Conservation (phyloP, 2,329 filamentous ascomycete species). For the Fonsecaea multimorphosa region DNA sequence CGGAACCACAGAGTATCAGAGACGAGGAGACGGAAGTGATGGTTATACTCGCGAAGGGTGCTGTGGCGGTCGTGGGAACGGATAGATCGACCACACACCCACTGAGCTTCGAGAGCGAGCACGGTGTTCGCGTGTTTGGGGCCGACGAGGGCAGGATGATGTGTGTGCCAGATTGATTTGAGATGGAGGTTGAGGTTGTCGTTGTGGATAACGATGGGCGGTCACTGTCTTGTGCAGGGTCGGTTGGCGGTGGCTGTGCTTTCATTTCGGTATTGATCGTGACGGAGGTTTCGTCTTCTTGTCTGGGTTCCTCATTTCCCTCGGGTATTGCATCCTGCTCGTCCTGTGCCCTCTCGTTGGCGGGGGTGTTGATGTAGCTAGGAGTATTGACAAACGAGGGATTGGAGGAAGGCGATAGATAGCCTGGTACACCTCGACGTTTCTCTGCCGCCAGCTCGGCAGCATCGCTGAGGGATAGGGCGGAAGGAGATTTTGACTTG, state of each 20-base stretch:
- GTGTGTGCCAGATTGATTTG: conserved; percentile 70
- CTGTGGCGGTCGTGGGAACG: conserved; percentile 53
- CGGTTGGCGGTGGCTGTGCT: conserved; percentile 29
- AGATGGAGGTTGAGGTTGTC: conserved; percentile 66
- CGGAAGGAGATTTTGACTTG: conserved; percentile 65
- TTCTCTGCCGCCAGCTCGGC: conserved; percentile 60
- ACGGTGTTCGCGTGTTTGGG: conserved; percentile 73
- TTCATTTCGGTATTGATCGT: conserved; percentile 7
- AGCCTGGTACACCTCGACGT: conserved; percentile 52
- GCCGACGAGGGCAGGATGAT: conserved; percentile 78
- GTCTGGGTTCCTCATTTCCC: conserved; percentile 38
- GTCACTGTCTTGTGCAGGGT: conserved; percentile 46
- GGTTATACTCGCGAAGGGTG: conserved; percentile 71
- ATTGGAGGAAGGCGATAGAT: conserved; percentile 50
- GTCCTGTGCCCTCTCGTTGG: conserved; percentile 41
- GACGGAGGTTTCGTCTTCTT: neutral
- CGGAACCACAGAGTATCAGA: conserved; percentile 77
- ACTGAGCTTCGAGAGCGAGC: conserved; percentile 71
- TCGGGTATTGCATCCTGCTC: conserved; percentile 41
- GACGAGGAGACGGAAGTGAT: conserved; percentile 73
- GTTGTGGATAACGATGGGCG: conserved; percentile 67
- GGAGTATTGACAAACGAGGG: conserved; percentile 42
- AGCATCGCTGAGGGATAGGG: conserved; percentile 63
- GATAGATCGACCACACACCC: conserved; percentile 83
- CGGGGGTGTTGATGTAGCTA: conserved; percentile 28